Percentiles rank a stretch among this genome's conserved stretches.
These are phyloP conservation scores for Vanderwaltozyma yarrowii DNA, from an alignment of 805 yeast genomes.

Conservation along the genomic window DNA sequence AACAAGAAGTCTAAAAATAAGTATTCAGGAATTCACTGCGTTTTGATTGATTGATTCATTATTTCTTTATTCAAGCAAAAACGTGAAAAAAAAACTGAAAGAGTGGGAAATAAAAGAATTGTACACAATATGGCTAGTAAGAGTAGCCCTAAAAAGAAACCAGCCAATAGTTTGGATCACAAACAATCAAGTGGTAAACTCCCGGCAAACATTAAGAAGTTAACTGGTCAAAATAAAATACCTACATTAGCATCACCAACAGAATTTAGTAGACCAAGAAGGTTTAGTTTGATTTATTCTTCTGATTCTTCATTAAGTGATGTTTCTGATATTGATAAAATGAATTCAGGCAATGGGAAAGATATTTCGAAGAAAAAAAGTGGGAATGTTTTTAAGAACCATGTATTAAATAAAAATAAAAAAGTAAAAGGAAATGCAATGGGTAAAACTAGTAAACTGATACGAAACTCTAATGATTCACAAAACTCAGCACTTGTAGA, in stretches of 20 bases:
- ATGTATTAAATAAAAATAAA: slow-evolving; percentile 6
- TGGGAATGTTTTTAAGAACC: slow-evolving; percentile 10
- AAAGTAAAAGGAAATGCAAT: slow-evolving; percentile 11
- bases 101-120: too few relatives aligned
- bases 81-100: too few relatives aligned
- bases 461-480: slow-evolving; percentile 21
- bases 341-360: not conserved
- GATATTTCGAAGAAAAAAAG: slow-evolving; percentile 13
- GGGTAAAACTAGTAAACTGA: slow-evolving; percentile 29
- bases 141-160: slow-evolving; percentile 19
- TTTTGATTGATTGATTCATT: too few relatives aligned
- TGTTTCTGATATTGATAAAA: slow-evolving; percentile 26
- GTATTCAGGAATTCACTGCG: too few relatives aligned
- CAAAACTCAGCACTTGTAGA: too few relatives aligned
- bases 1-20: too few relatives aligned
- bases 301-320: slow-evolving; percentile 33
- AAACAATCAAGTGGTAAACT: slow-evolving; percentile 8
- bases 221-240: not conserved
- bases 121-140: slow-evolving; percentile 8
- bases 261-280: slow-evolving; percentile 25
- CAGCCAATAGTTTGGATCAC: slow-evolving; percentile 5
- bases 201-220: slow-evolving; percentile 1
- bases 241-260: not conserved
- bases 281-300: slow-evolving; percentile 37
- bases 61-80: too few relatives aligned